Evolutionary conservation across 176 grass and related monocot genomes (phyloP).

Genomic region (Zoysia pacifica): DNA sequence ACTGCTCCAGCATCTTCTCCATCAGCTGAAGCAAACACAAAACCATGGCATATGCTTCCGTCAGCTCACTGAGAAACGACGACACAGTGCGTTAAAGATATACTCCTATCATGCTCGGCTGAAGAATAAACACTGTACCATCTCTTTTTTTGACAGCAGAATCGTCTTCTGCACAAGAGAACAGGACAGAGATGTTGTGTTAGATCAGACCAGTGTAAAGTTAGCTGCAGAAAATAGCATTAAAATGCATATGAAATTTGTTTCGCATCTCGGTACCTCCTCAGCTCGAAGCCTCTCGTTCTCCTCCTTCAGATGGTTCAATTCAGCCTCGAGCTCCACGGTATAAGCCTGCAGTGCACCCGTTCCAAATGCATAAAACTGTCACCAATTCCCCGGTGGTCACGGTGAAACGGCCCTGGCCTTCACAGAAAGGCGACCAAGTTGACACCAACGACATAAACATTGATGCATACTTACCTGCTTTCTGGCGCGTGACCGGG

Average conservation of each 20-base stretch:
- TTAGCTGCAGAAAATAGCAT: not conserved
- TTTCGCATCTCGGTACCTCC: conserved; percentile 45
- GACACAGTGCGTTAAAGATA: not conserved
- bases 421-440: not conserved
- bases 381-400: not conserved
- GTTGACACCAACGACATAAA: not conserved
- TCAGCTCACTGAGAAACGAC: not conserved
- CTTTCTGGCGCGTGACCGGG: conserved; percentile 83
- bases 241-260: not conserved
- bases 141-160: conserved; percentile 53
- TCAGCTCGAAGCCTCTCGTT: conserved; percentile 70
- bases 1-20: conserved; percentile 52
- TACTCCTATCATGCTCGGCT: not conserved
- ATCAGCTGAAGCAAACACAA: conserved; percentile 45
- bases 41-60: not conserved
- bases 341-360: conserved; percentile 68
- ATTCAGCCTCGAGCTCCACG: conserved; percentile 83
- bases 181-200: not conserved
- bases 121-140: conserved; percentile 40
- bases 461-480: conserved; percentile 45
- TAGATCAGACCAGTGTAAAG: conserved; percentile 23
- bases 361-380: not conserved
- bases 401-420: not conserved
- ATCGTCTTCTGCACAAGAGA: conserved; percentile 55
- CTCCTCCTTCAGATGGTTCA: conserved; percentile 87